Conservation (phyloP, 768 basidiomycete genomes). For the Hemileccinum rubropunctum region DNA sequence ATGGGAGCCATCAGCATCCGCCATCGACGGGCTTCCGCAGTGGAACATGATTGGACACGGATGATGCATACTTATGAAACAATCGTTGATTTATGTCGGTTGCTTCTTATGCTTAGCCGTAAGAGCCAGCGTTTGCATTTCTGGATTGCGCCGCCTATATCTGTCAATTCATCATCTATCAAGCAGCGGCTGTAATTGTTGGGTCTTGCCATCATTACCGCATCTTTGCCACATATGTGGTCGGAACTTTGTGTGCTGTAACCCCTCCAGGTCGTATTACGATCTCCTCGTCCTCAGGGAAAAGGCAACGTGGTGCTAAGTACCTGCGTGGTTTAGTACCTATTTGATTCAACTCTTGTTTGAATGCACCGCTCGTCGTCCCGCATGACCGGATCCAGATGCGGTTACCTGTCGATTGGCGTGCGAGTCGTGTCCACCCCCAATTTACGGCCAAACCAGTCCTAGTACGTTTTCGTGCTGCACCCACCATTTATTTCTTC, state of each 20-base stretch:
- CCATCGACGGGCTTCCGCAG: conserved; percentile 24
- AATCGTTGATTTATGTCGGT: conserved; percentile 5
- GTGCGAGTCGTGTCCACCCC: conserved; percentile 21
- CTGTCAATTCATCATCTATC: conserved; percentile 16
- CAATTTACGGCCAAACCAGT: conserved; percentile 14
- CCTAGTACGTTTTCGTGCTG: conserved; percentile 22
- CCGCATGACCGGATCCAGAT: conserved; percentile 15
- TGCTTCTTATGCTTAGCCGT: conserved; percentile 3
- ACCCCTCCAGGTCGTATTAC: conserved; percentile 14
- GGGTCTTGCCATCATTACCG: conserved; percentile 21
- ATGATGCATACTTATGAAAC: conserved; percentile 21
- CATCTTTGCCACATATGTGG: conserved; percentile 13
- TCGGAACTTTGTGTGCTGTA: conserved; percentile 20
- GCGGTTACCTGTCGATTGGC: conserved; percentile 8
- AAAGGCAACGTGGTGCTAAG: conserved; percentile 15
- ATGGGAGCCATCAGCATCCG: conserved; percentile 18
- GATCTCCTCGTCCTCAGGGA: conserved; percentile 11
- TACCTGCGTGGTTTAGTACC: background rate
- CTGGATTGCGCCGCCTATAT: conserved; percentile 13
- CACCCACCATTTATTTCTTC: conserved; percentile 14
- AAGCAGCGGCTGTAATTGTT: background rate
- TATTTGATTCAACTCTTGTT: conserved; percentile 12
- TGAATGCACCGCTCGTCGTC: conserved; percentile 5
- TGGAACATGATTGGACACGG: conserved; percentile 10
- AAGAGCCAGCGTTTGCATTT: conserved; percentile 8